These are phyloP conservation scores for Aspergillus flavus DNA, from an alignment of 2,329 filamentous ascomycete species.

Conservation along the genomic window DNA sequence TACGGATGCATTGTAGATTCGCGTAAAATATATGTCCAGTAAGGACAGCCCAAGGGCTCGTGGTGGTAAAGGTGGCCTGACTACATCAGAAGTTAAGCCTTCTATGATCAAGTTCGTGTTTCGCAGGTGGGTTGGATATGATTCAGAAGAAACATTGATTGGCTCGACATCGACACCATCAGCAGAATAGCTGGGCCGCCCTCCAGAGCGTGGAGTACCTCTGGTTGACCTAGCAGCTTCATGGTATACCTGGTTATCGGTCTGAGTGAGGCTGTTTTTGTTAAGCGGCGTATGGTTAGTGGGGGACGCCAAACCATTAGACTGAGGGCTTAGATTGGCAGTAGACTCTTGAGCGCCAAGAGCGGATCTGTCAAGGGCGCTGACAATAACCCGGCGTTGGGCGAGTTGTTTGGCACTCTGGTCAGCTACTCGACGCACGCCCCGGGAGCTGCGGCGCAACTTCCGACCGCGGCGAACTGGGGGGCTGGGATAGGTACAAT, in stretches of 20 bases:
- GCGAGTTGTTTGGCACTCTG: neutral
- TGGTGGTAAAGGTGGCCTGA: neutral
- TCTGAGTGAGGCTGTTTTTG: neutral
- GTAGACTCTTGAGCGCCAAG: neutral
- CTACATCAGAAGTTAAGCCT: neutral
- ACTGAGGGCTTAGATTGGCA: neutral
- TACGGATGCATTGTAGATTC: conserved; percentile 1
- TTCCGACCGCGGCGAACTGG: neutral
- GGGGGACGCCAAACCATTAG: neutral
- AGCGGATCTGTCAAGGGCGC: neutral
- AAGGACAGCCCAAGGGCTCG: neutral
- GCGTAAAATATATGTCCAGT: conserved; percentile 4
- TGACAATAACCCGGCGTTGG: neutral
- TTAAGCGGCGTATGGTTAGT: neutral
- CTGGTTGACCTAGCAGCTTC: neutral
- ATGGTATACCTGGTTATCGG: neutral
- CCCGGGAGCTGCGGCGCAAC: neutral
- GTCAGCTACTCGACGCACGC: neutral
- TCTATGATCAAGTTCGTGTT: neutral
- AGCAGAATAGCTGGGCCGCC: neutral
- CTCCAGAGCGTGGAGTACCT: neutral
- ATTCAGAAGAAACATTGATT: neutral
- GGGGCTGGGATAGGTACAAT: neutral
- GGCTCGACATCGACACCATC: neutral
- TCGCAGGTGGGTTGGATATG: conserved; percentile 1